These are phyloP conservation scores for Phtheirospermum japonicum DNA, from an alignment of 257 asterid species.

Conservation along the genomic window DNA sequence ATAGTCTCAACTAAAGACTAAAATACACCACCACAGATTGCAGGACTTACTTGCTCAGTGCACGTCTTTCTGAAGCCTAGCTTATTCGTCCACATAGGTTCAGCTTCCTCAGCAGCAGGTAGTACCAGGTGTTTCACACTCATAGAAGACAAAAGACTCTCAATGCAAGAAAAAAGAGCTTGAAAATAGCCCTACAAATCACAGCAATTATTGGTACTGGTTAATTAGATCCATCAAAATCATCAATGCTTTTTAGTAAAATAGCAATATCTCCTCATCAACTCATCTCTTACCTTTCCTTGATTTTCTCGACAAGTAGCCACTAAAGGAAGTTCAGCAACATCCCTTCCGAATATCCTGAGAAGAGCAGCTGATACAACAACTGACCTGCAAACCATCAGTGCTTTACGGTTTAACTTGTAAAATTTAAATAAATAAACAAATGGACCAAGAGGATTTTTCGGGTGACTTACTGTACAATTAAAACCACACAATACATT, in stretches of 20 bases:
- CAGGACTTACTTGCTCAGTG: conserved; percentile 65
- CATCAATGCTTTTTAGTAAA: not conserved
- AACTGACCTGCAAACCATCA: conserved; percentile 57
- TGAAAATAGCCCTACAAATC: conserved; percentile 76
- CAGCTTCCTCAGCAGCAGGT: conserved; percentile 98
- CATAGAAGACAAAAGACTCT: conserved; percentile 71
- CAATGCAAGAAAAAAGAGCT: conserved; percentile 84
- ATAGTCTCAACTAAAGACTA: not conserved
- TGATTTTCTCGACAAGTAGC: conserved; percentile 85
- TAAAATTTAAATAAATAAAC: not conserved
- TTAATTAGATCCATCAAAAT: not conserved
- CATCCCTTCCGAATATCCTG: conserved; percentile 84
- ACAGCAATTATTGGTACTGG: conserved; percentile 15
- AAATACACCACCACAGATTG: not conserved
- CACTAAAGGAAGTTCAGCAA: conserved; percentile 96
- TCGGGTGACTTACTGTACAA: conserved; percentile 61
- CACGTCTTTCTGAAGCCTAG: conserved; percentile 84
- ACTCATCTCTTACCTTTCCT: conserved; percentile 68
- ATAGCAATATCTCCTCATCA: not conserved
- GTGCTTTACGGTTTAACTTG: not conserved
- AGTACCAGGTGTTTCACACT: conserved; percentile 75
- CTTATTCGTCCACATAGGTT: conserved; percentile 92
- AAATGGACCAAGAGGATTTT: conserved; percentile 9
- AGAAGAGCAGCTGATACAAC: conserved; percentile 97
- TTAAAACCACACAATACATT: conserved; percentile 86